phyloP scores from a whole-genome alignment of 2,329 filamentous ascomycete species.

The Hymenoscyphus repandus region DNA sequence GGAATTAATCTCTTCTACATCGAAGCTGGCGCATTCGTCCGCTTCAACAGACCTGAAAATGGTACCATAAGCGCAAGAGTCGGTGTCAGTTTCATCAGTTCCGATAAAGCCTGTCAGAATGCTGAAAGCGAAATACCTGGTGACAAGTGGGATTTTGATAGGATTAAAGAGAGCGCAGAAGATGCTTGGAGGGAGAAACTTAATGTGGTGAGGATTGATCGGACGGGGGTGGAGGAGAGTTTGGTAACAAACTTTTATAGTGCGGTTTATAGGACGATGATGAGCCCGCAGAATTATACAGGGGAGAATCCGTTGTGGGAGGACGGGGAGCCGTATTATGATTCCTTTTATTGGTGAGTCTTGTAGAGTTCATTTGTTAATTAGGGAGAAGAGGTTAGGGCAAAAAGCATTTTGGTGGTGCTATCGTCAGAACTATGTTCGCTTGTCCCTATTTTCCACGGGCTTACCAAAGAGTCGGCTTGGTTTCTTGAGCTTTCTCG shows the following conservation, averaged over 20 bases:
- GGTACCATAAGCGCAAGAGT: slow-evolving; percentile 56
- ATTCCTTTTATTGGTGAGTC: slow-evolving; percentile 56
- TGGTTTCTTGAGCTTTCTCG: too few relatives aligned
- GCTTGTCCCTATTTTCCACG: too few relatives aligned
- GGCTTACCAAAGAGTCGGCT: too few relatives aligned
- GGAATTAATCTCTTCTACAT: slow-evolving; percentile 38
- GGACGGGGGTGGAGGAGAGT: slow-evolving; percentile 45
- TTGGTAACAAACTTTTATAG: slow-evolving; percentile 63
- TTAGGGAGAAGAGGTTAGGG: neutral
- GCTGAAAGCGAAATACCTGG: slow-evolving; percentile 61
- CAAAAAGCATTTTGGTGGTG: too few relatives aligned
- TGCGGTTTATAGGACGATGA: slow-evolving; percentile 63
- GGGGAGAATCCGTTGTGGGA: slow-evolving; percentile 66
- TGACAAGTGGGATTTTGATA: slow-evolving; percentile 54
- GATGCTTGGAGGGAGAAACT: slow-evolving; percentile 57
- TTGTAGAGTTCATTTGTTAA: neutral
- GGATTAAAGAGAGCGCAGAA: slow-evolving; percentile 46
- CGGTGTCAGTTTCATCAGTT: slow-evolving; percentile 65
- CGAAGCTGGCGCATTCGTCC: slow-evolving; percentile 34
- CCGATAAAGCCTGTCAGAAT: slow-evolving; percentile 59
- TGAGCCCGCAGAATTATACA: slow-evolving; percentile 69
- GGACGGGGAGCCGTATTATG: slow-evolving; percentile 65
- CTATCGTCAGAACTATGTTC: too few relatives aligned
- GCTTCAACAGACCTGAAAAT: slow-evolving; percentile 46
- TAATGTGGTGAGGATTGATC: slow-evolving; percentile 48